Base-by-base conservation (phyloP, 306 rosid species). In the Bauhinia variegata region DNA sequence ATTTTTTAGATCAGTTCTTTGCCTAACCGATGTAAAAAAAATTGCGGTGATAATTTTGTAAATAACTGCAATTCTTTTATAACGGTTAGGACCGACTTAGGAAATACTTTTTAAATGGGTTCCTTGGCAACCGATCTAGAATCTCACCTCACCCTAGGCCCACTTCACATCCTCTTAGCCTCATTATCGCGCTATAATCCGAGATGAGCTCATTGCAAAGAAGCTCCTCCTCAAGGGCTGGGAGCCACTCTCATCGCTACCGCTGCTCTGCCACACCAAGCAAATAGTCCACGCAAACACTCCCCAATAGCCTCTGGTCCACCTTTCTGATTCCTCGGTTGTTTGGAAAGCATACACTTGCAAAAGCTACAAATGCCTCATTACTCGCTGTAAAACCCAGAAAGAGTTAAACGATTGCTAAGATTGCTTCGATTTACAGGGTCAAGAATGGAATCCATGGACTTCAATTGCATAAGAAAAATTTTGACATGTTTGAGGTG, bases 141-240 rank as follows among this genome's bases (percentile, higher is more conserved):
- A n/a, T n/a, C n/a, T n/a, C n/a, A n/a, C n/a, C n/a, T n/a, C n/a
- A n/a, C n/a, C n/a, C n/a, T n/a, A n/a, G n/a, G n/a, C n/a, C n/a
- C n/a, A n/a, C n/a, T n/a, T n/a, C n/a, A n/a, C n/a, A n/a, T n/a
- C n/a, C n/a, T n/a, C n/a, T n/a, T n/a, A n/a, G n/a, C n/a, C n/a
- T n/a, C n/a, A n/a, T n/a, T n/a, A n/a, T n/a, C n/a, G n/a, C n/a
- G n/a, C n/a, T n/a, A n/a, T n/a, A n/a, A n/a, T n/a, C n/a, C n/a
- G n/a, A n/a, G 87, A 83, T 49, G 84, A 83, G 78, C 13, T 72
- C 14, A 48, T 65, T 11, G 78, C 84, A 12, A 84, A 83, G 63
- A 79, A 64, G 43, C 84, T 83, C 66, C 82, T 79, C 70, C 79
- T 83, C 65, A 73, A 76, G 4, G 87, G 84, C 33, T 83, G 84